Base-by-base conservation (phyloP, 106 monocot genomes). In the Acorus calamus region DNA sequence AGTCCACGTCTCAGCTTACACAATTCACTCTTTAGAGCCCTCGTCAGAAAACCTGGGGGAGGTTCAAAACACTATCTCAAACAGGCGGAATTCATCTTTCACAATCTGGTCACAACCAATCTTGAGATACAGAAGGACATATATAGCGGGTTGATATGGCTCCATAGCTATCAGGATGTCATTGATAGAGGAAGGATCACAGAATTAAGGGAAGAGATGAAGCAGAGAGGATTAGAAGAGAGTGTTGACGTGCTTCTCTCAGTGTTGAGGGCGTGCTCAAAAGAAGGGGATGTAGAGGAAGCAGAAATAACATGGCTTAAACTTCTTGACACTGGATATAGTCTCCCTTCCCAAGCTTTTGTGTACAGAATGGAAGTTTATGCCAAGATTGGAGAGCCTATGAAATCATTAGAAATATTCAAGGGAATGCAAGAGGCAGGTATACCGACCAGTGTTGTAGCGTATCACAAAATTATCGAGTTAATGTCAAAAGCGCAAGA, bases 391-490 rank as follows among this genome's bases (percentile, higher is more conserved):
- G 72, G 81, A 7, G 77, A 98, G 42, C 88, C 87, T 3, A 79
- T 88, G 83, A 85, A 73, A 71, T 78, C 88, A 5, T 55, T 98
- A 8, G 98, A 88, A 52, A 77, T 98, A 71, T 98, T 92, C 76
- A 74, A 67, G 47, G 62, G 70, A 13, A 85, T 96, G 85, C 74
- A 67, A 56, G 65, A 61, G 42, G 60, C 59, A 64, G 70, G 74
- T 6, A 52, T 47, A 3, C 57, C 73, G 7, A 57, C 70, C 8
- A 80, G 57, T 67, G 69, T 75, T 67, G 67, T 77, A 51, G 76
- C 81, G 6, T 92, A 98, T 77, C 79, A 78, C 70, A 98, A 85
- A 58, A 88, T 98, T 59, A 86, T 98, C 41, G 80, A 98, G 69
- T 56, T 98, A 50, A 85, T 98, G 91, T 53, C 88, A 48, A 80